Base-by-base conservation (phyloP, 305 asterid species). In the Fraxinus floribunda region DNA sequence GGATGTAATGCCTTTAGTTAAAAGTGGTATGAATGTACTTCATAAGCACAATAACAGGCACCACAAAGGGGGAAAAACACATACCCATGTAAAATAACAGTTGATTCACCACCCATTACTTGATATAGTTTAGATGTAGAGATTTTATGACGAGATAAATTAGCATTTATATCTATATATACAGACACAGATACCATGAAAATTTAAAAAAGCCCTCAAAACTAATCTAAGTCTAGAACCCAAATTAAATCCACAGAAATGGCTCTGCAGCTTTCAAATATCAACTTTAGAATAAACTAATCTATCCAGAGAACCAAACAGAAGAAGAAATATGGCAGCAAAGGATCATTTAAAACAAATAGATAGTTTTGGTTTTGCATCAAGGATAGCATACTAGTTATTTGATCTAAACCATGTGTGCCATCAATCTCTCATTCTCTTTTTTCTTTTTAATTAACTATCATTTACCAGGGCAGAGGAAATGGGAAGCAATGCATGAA, bases 1-100 rank as follows among this genome's bases (percentile, higher is more conserved):
- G n/a, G 83, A 81, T 41, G 83, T 16, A 81, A 79, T 77, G 84
- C 80, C 60, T 81, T 44, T 52, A 73, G 36, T 76, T 60, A 73
- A 78, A 57, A 83, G 41, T 77, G 16, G 68, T 57, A 41, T 57
- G 55, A 84, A 79, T 35, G 39, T 60, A 57, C 68, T 57, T 24
- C 22, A 72, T 82, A 36, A 80, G 78, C 80, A 83, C 60, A 71
- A 74, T 57, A 80, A 18, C 79, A 81, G 78, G 57, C 18, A 77
- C 29, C 44, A 30, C 22, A 55, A 16, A 26, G 11, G 18, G 34
- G 72, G n/a, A 2, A 80, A 39, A 30, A 15, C 57, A 39, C 60
- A 72, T 32, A 49, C 64, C 44, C 60, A 60, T 70, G 32, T 76
- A 84, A 44, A 55, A 57, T 24, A 22, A 30, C 11, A 49, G 70